Evolutionary conservation across 208 protist genomes (phyloP), one percentile per base, ranked within the genome.

Genomic region (Acanthamoeba royreba): DNA sequence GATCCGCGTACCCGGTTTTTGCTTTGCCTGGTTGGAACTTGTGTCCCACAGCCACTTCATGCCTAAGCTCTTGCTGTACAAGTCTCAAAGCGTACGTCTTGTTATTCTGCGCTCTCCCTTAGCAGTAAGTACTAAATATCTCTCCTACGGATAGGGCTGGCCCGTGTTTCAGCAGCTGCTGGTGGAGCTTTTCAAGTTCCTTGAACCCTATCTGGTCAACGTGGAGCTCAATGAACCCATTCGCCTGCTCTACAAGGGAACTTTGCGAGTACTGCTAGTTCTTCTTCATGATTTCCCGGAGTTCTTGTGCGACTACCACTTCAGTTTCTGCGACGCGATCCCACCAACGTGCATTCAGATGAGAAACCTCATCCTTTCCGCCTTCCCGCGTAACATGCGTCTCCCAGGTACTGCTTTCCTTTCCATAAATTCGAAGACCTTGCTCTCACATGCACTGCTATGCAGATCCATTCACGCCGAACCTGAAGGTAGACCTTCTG

Each of bases 201-300:
- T 98, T 33, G 95, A 97, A n/a, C 97, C 97, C 5, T 96, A 95
- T 87, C 87, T 98, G 45, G 66, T 95, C n/a, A 42, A 45, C 22
- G 93, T 86, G 19, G 95, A 98, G 31, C 88, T 99, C 9, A 97
- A 28, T 28, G 95, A 97, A 66, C 92, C 97, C 7, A 93, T 98
- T 15, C 85, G 96, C 15, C 31, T 97, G 1, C 94, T 99, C 2
- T 99, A 99, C 92, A 97, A 97, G 53, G 98, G 97, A 15, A 96
- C 97, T 28, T 61, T 99, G 13, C 96, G 96, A 2, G 96, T 99
- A 28, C 96, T 99, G 52, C 95, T 99, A 42, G 97, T 99, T 3
- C 95, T 99, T 1, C 97, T 99, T 7, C 99, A 99, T 95, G 99
- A 99, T 97, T 99, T 99, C 96, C 99, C 99, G 66, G 98, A 99